A percentile compares a stretch with the other conserved stretches of the same genome.
Conservation (phyloP, 768 basidiomycete genomes). For the Trametes cinnabarina region DNA sequence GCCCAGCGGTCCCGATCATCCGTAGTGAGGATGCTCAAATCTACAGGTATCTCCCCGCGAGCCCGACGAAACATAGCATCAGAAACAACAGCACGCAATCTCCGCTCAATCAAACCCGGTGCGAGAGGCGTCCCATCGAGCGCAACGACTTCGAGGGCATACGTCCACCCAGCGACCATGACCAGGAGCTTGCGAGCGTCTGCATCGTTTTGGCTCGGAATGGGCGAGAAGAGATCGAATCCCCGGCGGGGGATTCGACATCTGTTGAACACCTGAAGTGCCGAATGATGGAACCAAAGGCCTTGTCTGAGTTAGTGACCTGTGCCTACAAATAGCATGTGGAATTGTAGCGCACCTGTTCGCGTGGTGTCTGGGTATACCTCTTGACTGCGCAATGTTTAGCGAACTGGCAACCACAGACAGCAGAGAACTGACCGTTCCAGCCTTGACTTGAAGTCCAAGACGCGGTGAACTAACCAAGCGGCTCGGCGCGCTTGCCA, state of each 20-base stretch:
- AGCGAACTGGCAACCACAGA: background rate
- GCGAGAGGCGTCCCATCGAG: conserved; percentile 33
- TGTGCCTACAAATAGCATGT: background rate
- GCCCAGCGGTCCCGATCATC: conserved; percentile 85
- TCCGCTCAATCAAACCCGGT: conserved; percentile 42
- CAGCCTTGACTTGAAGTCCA: conserved; percentile 70
- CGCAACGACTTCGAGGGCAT: conserved; percentile 67
- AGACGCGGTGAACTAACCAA: conserved; percentile 69
- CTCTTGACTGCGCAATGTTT: conserved; percentile 51
- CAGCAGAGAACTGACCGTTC: conserved; percentile 47
- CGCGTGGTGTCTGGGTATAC: conserved; percentile 69
- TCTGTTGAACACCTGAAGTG: conserved; percentile 68
- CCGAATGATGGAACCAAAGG: conserved; percentile 61
- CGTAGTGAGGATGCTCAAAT: conserved; percentile 71
- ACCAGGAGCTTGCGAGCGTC: conserved; percentile 62
- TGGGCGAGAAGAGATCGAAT: conserved; percentile 62
- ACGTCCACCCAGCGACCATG: conserved; percentile 76
- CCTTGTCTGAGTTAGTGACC: conserved; percentile 11
- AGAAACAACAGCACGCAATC: conserved; percentile 42
- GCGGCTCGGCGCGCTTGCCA: conserved; percentile 88
- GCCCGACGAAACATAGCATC: conserved; percentile 58
- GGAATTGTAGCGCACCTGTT: conserved; percentile 46
- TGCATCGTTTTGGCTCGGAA: conserved; percentile 43
- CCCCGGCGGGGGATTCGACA: conserved; percentile 68
- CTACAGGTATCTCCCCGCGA: conserved; percentile 54